Evolutionary conservation across 2,329 filamentous ascomycete genomes (phyloP), one percentile per base, ranked within the genome.

Genomic region (Sporothrix dimorphospora): DNA sequence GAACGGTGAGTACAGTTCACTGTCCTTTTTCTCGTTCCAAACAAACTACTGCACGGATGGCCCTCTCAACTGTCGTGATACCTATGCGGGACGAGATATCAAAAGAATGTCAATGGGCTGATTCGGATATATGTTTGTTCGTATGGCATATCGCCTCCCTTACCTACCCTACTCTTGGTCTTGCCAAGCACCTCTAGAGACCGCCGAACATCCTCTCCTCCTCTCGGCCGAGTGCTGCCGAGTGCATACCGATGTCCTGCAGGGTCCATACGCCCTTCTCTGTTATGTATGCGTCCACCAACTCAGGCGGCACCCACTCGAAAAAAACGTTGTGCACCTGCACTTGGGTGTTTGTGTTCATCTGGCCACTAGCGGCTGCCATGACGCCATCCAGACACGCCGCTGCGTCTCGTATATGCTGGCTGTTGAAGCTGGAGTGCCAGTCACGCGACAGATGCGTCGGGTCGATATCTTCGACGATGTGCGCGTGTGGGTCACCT

Each of bases 221-320:
- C 38, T 42, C 59, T 65, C 38, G 21, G 21, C n/a, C 38, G 6
- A 45, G 59, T 27, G 59, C 38, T 5, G 24, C 24, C 8, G 59
- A 27, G 12, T 21, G 59, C 59, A 4, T 45, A n/a, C 9, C 24
- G 21, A 88, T 83, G n/a, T 82, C 80, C 24, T 80, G 74, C 8
- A 77, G 73, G 2, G 76, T 79, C 79, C 80, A 82, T 38, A 83
- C 76, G 0, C 88, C 88, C 5, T 85, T 79, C 70, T 91, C 87
- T 3, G 85, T 87, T 42, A 89, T 79, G 75, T 88, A 90, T 0
- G 79, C 79, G 76, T 89, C 83, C 6, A 90, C 80, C 55, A 89
- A 77, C 9, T 76, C 72, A 0, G 83, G 77, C 1, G 86, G 82
- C 55, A 90, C 81, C 88, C 87, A 90, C 79, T 91, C 88, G 66